Evolutionary conservation across 2,329 filamentous ascomycete species (phyloP).

Genomic region (Ustilaginoidea virens): DNA sequence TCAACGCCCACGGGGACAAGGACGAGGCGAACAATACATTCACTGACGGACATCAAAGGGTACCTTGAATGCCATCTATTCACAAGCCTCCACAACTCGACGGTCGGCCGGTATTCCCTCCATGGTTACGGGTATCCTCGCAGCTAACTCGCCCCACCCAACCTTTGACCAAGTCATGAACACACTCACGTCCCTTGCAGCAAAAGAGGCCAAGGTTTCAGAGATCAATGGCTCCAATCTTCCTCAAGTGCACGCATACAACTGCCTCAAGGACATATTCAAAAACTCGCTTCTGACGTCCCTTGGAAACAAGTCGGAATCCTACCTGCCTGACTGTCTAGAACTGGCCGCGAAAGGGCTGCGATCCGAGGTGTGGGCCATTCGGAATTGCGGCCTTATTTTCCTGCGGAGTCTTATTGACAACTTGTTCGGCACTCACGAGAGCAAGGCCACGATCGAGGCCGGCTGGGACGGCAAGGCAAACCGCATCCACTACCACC

Average conservation of each 20-base stretch:
- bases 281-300: slow-evolving; percentile 64
- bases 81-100: slow-evolving; percentile 68
- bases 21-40: too few species aligned
- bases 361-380: slow-evolving; percentile 75
- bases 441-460: slow-evolving; percentile 48
- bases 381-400: slow-evolving; percentile 84
- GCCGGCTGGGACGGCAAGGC: slow-evolving; percentile 49
- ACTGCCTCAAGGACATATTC: slow-evolving; percentile 85
- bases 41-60: too few species aligned
- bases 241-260: slow-evolving; percentile 87
- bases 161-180: slow-evolving; percentile 51
- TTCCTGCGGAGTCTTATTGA: slow-evolving; percentile 78
- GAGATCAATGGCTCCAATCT: slow-evolving; percentile 51
- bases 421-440: slow-evolving; percentile 58
- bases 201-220: slow-evolving; percentile 32
- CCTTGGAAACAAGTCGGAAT: slow-evolving; percentile 57
- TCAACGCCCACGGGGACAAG: not conserved
- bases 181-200: slow-evolving; percentile 44
- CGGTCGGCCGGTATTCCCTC: slow-evolving; percentile 86
- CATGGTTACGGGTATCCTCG: slow-evolving; percentile 67
- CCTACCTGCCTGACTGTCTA: slow-evolving; percentile 57
- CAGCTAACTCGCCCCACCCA: slow-evolving; percentile 42
- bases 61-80: slow-evolving; percentile 54
- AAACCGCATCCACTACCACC: slow-evolving; percentile 52
- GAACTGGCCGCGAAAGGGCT: slow-evolving; percentile 69